These are phyloP conservation scores for Penicillium dipodomyicola DNA, from an alignment of 495 filamentous ascomycete genomes.

Conservation along the genomic window DNA sequence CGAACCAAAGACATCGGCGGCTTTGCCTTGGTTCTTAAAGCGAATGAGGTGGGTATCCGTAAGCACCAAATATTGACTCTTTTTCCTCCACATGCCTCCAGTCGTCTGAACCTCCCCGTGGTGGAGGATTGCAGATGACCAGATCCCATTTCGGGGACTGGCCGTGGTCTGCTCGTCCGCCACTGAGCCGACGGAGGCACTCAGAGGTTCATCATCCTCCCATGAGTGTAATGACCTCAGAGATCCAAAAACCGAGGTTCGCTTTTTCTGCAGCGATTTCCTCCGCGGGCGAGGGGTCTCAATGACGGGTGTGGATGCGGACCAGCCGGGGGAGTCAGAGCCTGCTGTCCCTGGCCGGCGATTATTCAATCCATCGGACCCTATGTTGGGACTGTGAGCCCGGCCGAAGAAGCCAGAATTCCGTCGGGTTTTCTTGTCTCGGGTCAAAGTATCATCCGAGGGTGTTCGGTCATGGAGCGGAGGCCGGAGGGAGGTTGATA, in stretches of 20 bases:
- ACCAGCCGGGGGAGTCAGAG: constrained; percentile 26
- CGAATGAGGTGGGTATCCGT: constrained; percentile 80
- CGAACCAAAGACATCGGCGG: constrained; percentile 61
- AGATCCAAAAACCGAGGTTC: constrained; percentile 57
- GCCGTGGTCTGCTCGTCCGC: constrained; percentile 33
- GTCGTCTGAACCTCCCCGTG: constrained; percentile 80
- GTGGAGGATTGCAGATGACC: constrained; percentile 53
- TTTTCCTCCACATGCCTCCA: constrained; percentile 76
- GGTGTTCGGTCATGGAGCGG: constrained; percentile 37
- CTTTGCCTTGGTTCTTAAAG: constrained; percentile 71
- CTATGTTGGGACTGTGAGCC: constrained; percentile 24
- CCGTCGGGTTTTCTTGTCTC: constrained; percentile 41
- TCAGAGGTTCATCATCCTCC: constrained; percentile 48
- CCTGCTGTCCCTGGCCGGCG: constrained; percentile 34
- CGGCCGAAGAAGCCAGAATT: constrained; percentile 48
- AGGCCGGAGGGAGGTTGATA: constrained; percentile 24
- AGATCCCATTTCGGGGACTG: constrained; percentile 36
- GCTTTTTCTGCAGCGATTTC: constrained; percentile 50
- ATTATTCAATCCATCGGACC: constrained; percentile 22
- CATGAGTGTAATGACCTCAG: constrained; percentile 51
- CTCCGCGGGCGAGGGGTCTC: constrained; percentile 37
- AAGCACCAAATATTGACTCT: constrained; percentile 86
- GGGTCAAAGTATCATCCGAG: constrained; percentile 35
- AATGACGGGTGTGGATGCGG: constrained; percentile 24
- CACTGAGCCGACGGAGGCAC: constrained; percentile 35